Conservation (phyloP, 768 basidiomycete species). For the Lactarius tabidus region DNA sequence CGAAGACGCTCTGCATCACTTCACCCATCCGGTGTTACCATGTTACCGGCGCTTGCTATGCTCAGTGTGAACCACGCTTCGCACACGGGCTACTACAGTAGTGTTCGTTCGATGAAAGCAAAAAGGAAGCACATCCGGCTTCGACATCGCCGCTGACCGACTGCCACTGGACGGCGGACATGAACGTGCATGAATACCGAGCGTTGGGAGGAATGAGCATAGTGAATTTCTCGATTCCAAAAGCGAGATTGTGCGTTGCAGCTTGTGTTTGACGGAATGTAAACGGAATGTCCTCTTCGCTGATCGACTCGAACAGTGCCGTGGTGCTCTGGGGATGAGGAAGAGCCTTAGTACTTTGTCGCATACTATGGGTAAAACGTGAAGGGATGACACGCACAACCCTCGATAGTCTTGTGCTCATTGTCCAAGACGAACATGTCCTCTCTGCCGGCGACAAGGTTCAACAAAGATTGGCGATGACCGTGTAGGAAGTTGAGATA, state of each 20-base stretch:
- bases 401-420: slow-evolving; percentile 97
- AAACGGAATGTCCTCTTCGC: slow-evolving; percentile 85
- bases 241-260: slow-evolving; percentile 80
- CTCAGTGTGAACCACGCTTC: slow-evolving; percentile 88
- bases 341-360: neutral
- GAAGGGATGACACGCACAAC: slow-evolving; percentile 53
- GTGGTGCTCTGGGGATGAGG: slow-evolving; percentile 53
- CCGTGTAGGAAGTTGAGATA: no score
- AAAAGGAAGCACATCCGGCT: slow-evolving; percentile 35
- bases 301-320: slow-evolving; percentile 54
- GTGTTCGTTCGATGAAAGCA: slow-evolving; percentile 51
- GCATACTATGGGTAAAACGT: no score
- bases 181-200: slow-evolving; percentile 54
- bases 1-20: slow-evolving; percentile 79
- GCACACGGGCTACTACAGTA: slow-evolving; percentile 86
- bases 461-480: neutral
- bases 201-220: slow-evolving; percentile 65
- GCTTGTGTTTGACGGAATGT: slow-evolving; percentile 67
- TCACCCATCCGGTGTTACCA: slow-evolving; percentile 58
- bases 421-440: slow-evolving; percentile 93
- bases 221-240: slow-evolving; percentile 68
- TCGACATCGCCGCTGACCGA: slow-evolving; percentile 73
- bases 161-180: slow-evolving; percentile 77
- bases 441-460: slow-evolving; percentile 44
- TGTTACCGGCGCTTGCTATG: slow-evolving; percentile 65